phyloP scores from a whole-genome alignment of 148 eudicot genomes.

The Dianthus caryophyllus region DNA sequence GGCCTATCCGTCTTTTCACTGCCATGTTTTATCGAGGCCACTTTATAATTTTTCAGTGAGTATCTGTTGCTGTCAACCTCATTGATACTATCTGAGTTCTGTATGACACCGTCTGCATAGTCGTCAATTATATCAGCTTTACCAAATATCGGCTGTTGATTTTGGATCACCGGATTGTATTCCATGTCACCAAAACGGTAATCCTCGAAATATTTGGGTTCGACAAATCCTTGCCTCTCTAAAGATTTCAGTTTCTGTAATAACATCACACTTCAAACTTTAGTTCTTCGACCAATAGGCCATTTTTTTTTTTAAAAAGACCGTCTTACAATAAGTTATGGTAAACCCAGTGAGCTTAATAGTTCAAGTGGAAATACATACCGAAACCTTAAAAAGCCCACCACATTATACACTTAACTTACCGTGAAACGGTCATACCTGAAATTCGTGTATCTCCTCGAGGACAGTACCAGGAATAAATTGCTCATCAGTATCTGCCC shows the following conservation, averaged over 20 bases:
- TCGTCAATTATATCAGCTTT: slow-evolving; percentile 33
- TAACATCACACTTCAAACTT: not conserved
- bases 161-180: slow-evolving; percentile 22
- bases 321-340: not conserved
- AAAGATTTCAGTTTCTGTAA: slow-evolving; percentile 49
- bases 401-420: slow-evolving; percentile 1
- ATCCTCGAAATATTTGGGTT: slow-evolving; percentile 25
- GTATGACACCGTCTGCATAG: slow-evolving; percentile 24
- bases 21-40: not conserved
- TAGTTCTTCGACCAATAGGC: not conserved
- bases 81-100: slow-evolving; percentile 28
- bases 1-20: not conserved
- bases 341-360: slow-evolving; percentile 5
- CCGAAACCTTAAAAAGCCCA: slow-evolving; percentile 1
- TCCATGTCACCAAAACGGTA: slow-evolving; percentile 15
- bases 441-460: not conserved
- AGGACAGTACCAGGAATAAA: slow-evolving; percentile 44
- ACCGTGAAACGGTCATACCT: slow-evolving; percentile 1
- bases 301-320: not conserved
- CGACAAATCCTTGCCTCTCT: slow-evolving; percentile 30
- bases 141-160: slow-evolving; percentile 29
- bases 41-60: slow-evolving; percentile 14
- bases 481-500: slow-evolving; percentile 59
- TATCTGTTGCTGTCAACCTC: slow-evolving; percentile 25
- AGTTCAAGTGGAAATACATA: not conserved